Conservation (phyloP, 2,329 filamentous ascomycete genomes). For the Tolypocladium inflatum region DNA sequence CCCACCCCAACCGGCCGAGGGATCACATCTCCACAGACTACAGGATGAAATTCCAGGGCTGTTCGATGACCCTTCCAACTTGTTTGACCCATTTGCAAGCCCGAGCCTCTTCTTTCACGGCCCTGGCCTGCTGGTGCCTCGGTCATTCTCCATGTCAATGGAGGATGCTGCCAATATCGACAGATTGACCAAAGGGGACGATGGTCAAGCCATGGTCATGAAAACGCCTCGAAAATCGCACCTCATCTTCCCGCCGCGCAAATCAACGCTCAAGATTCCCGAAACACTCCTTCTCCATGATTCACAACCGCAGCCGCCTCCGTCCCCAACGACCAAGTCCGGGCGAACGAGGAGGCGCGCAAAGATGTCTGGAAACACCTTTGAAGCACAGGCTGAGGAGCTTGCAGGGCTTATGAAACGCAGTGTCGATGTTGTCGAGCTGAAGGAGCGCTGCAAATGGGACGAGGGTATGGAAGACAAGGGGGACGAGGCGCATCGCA, state of each 20-base stretch:
- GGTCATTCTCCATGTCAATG: constrained; percentile 29
- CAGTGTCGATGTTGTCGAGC: constrained; percentile 36
- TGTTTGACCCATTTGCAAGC: constrained; percentile 53
- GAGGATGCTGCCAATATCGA: constrained; percentile 15
- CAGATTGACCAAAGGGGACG: constrained; percentile 12
- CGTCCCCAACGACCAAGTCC: background rate
- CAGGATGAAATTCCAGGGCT: constrained; percentile 26
- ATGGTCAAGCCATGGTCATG: background rate
- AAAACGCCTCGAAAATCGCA: constrained; percentile 29
- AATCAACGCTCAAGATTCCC: constrained; percentile 39
- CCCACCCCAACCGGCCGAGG: constrained; percentile 13
- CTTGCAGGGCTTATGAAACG: constrained; percentile 38
- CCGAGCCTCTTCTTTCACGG: constrained; percentile 49
- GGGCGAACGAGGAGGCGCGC: constrained; percentile 10
- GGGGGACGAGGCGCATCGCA: constrained; percentile 22
- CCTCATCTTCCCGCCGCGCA: constrained; percentile 37
- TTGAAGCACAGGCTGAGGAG: constrained; percentile 35
- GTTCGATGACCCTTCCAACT: constrained; percentile 36
- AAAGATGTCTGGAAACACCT: constrained; percentile 27
- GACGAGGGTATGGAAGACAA: constrained; percentile 26
- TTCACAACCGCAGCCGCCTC: constrained; percentile 12
- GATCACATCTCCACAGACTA: constrained; percentile 27
- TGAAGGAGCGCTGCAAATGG: constrained; percentile 30
- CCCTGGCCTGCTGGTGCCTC: constrained; percentile 35
- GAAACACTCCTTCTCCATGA: constrained; percentile 39